Percentiles rank a stretch among this genome's conserved stretches.
Evolutionary conservation across 305 asterid genomes (phyloP).

Genomic region (Fraxinus paxiana): DNA sequence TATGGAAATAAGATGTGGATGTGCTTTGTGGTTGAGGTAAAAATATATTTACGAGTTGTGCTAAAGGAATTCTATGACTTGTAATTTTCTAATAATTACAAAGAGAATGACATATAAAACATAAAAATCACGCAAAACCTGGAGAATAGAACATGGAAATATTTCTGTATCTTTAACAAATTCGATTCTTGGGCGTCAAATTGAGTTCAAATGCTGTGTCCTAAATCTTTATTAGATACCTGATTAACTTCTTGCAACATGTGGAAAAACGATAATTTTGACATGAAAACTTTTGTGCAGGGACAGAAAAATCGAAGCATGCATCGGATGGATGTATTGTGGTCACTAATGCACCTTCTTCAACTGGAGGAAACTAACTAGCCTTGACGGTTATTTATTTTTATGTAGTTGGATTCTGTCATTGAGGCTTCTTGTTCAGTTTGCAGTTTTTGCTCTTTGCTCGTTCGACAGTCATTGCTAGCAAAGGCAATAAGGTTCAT

Average conservation of each 20-base stretch:
- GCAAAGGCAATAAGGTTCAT: neutral
- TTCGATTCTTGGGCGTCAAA: neutral
- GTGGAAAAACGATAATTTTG: neutral
- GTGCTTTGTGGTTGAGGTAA: constrained; percentile 95
- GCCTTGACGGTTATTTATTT: neutral
- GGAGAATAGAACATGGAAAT: neutral
- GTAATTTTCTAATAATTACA: neutral
- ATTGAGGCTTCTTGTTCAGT: neutral
- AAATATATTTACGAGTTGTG: neutral
- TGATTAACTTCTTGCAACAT: neutral
- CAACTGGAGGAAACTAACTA: constrained; percentile 45
- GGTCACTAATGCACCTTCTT: constrained; percentile 84
- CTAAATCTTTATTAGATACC: neutral
- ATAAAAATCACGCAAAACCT: neutral
- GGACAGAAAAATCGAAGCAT: constrained; percentile 60
- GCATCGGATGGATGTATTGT: constrained; percentile 88
- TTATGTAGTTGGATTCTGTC: neutral
- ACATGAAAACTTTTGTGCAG: constrained; percentile 23
- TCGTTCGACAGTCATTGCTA: neutral
- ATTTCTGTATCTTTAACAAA: neutral
- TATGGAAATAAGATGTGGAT: constrained; percentile 64
- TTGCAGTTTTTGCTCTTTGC: neutral
- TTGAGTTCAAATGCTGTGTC: neutral
- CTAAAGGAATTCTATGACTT: neutral
- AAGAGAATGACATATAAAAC: neutral